Evolutionary conservation across 148 eudicot species (phyloP), one percentile per base, ranked within the genome.

Genomic region (Camellia granthamiana): DNA sequence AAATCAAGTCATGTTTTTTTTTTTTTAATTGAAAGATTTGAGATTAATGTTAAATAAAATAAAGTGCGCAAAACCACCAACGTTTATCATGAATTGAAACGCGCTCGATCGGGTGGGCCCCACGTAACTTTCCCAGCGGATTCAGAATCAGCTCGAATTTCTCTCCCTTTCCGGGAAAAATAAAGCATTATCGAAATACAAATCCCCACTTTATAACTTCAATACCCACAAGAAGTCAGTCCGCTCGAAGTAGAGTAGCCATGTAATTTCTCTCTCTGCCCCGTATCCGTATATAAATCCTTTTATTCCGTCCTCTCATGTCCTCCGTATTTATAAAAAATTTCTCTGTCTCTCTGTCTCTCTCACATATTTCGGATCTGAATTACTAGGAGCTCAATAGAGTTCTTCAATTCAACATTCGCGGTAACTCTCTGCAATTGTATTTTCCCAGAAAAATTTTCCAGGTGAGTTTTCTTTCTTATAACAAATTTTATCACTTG

Each of bases 211-310:
- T 30, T 30, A 30, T 30, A 30, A 30, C 38, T 1, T 30, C 38
- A 30, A 30, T 30, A 30, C 38, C 38, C 38, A 30, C 38, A 30
- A 30, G 38, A 30, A 30, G 38, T 30, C 78, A 19, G 14, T 69
- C 78, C 15, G 7, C 7, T 75, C 16, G 66, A 75, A 75, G 78
- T 41, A 75, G 54, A 75, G 78, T 41, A 75, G 54, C 67, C 67
- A 44, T 6, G 78, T 15, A n/a, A 43, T 60, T 75, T 60, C 13
- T 38, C 30, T 74, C n/a, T 74, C 47, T 1, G 43, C 30, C 11
- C 46, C 3, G 7, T 2, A 7, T 44, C 42, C 8, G 41, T 23
- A 6, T 59, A 9, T 13, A 5, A 44, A 38, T 16, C 46, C 70
- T 44, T 38, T 13, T 55, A 5, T n/a, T n/a, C n/a, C 9, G 18